Conservation (phyloP, 139 green algal species). For the Spirogloea muscicola region DNA sequence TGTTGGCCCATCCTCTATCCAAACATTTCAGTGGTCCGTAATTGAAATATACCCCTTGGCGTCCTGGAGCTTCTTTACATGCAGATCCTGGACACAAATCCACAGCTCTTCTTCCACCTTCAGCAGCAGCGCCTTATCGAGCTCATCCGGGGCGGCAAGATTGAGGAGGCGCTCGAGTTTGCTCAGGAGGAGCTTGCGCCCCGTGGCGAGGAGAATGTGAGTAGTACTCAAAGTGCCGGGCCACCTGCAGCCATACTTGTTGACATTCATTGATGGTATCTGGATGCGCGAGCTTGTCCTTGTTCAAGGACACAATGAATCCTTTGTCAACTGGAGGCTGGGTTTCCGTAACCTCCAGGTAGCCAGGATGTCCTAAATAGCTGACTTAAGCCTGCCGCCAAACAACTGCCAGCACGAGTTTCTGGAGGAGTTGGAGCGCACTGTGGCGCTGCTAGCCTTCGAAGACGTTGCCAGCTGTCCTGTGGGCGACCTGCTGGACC, state of each 20-base stretch:
- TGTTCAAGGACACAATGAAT: not conserved
- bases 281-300: not conserved
- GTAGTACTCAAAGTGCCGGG: not conserved
- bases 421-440: constrained; percentile 91
- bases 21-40: no score
- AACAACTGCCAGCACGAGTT: constrained; percentile 51
- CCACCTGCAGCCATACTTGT: not conserved
- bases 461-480: constrained; percentile 68
- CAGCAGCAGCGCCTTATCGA: constrained; percentile 96
- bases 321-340: not conserved
- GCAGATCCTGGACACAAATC: constrained; percentile 70
- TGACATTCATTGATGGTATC: not conserved
- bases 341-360: not conserved
- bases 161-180: constrained; percentile 83
- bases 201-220: constrained; percentile 78
- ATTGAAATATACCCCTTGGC: no score
- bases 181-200: constrained; percentile 86
- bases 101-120: constrained; percentile 85
- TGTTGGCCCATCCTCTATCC: no score
- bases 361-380: not conserved
- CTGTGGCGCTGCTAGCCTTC: constrained; percentile 91
- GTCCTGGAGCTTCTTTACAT: constrained; percentile 16
- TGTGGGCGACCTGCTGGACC: constrained; percentile 79
- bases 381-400: not conserved
- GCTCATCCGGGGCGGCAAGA: constrained; percentile 74